Base-by-base conservation (phyloP, 2,329 filamentous ascomycete genomes). In the Pyrenochaeta sp. region DNA sequence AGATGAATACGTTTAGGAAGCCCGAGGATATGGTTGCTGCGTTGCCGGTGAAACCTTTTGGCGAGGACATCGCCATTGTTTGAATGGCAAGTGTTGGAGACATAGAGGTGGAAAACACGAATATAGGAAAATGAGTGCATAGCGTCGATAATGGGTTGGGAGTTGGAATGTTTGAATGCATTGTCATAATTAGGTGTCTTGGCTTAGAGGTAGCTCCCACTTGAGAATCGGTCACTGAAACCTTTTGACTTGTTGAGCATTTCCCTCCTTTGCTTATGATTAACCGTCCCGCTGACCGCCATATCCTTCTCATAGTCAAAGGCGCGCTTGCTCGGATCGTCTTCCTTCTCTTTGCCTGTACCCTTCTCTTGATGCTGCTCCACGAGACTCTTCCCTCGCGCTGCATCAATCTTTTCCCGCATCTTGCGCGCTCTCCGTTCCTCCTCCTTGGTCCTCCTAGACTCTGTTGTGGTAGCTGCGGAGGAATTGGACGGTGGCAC, bases 251-350 rank as follows among this genome's bases (percentile, higher is more conserved):
- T 90, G 65, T 86, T 90, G 58, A 97, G 76, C 81, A 98, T 81
- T 67, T 97, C 91, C 68, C 87, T 87, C 66, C 90, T 87, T 80
- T 97, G 89, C 36, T 88, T 84, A 64, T 88, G 82, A 27, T 88
- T 90, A 52, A 97, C 87, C 69, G 86, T 88, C 19, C 87, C 86
- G 8, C 90, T 89, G 2, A 91, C 80, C 39, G 87, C 90, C 87
- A 98, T 97, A 76, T 98, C 95, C 81, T 97, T 98, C 77, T 97
- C 92, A 62, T 88, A 85, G 79, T 97, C 92, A 78, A 98, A 98
- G 0, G 87, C 90, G 59, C 94, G 84, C 78, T 91, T 90, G 77
- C 92, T 97, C 0, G 95, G 94, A 74, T 98, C 93, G 78, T 97
- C 94, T 48, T 82, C 81, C 24, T 95, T 91, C 62, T 92, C 87